Evolutionary conservation across 1,284 basidiomycete genomes (phyloP).

Genomic region (Leccinum laetum): DNA sequence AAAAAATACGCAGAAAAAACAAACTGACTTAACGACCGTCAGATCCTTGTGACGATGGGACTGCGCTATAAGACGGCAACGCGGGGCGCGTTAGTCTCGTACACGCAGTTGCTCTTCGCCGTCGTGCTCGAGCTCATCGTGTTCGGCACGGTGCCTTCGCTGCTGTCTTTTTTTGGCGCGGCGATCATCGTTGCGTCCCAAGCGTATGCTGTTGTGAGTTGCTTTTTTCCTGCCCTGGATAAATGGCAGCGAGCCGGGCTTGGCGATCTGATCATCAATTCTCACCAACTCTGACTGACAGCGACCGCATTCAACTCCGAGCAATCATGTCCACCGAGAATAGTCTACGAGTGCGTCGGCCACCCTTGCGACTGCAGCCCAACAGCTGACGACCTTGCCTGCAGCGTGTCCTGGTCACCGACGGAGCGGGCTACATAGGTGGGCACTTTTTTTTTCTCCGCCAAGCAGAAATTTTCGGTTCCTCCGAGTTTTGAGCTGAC

Average conservation of each 20-base stretch:
- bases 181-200: constrained; percentile 16
- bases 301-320: background rate
- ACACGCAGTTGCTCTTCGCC: constrained; percentile 19
- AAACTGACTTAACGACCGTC: background rate
- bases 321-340: constrained; percentile 29
- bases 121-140: constrained; percentile 12
- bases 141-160: constrained; percentile 20
- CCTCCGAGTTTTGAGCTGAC: constrained; percentile 11
- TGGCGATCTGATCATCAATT: constrained; percentile 9
- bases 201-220: constrained; percentile 16
- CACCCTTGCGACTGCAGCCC: background rate
- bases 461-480: constrained; percentile 1
- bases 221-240: background rate
- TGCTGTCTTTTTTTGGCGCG: constrained; percentile 13
- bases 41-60: constrained; percentile 13
- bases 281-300: constrained; percentile 6
- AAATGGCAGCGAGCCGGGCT: constrained; percentile 5
- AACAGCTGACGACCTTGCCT: constrained; percentile 15
- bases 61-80: constrained; percentile 29
- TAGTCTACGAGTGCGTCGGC: constrained; percentile 33
- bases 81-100: constrained; percentile 16
- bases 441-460: constrained; percentile 8
- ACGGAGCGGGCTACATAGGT: constrained; percentile 88
- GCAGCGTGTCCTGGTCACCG: constrained; percentile 79
- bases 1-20: background rate